Percentiles rank a stretch among this genome's conserved stretches.
These are phyloP conservation scores for Heliamphora pulchella DNA, from an alignment of 179 eudicot species.

Conservation along the genomic window DNA sequence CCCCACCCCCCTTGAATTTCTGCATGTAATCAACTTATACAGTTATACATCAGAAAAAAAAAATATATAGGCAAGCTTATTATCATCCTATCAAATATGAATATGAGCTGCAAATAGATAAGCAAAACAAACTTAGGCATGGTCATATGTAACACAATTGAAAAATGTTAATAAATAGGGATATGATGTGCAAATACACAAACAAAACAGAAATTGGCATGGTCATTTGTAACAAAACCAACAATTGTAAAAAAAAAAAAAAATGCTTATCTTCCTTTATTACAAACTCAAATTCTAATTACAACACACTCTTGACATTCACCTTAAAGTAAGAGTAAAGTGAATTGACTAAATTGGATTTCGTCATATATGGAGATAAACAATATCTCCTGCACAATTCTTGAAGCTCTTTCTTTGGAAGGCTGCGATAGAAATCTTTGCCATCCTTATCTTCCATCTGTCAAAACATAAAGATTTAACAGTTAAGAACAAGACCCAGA, in stretches of 20 bases:
- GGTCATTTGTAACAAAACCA: not conserved
- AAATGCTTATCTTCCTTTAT: not conserved
- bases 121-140: no score
- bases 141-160: no score
- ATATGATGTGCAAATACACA: not conserved
- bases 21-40: not conserved
- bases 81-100: not conserved
- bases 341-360: slow-evolving; percentile 41
- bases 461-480: slow-evolving; percentile 5
- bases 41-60: no score
- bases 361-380: slow-evolving; percentile 43
- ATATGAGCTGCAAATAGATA: no score
- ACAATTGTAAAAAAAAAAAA: not conserved
- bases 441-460: slow-evolving; percentile 13
- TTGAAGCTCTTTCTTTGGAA: slow-evolving; percentile 45
- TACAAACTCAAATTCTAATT: not conserved
- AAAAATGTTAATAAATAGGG: no score
- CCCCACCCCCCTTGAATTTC: not conserved
- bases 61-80: not conserved
- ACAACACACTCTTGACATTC: slow-evolving; percentile 2
- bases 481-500: not conserved
- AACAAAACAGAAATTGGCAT: not conserved
- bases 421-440: slow-evolving; percentile 15
- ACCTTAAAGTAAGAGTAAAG: slow-evolving; percentile 42
- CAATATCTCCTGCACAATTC: slow-evolving; percentile 51